A percentile compares a stretch with the other conserved stretches of the same genome.
Conservation (phyloP, 179 eudicot genomes). For the Spergularia azorica region DNA sequence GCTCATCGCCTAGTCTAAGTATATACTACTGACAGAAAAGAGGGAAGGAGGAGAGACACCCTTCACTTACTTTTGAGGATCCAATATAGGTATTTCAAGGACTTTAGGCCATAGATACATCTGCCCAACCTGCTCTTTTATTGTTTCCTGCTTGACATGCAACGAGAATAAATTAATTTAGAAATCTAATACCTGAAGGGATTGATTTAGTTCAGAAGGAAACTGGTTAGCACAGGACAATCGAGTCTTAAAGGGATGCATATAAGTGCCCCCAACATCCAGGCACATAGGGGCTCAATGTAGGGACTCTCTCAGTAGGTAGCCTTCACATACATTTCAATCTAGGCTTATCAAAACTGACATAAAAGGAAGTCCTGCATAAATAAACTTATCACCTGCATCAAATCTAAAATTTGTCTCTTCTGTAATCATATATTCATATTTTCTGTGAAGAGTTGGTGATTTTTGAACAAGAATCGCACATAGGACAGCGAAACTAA, state of each 20-base stretch:
- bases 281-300: too few relatives aligned
- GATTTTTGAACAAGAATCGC: not conserved
- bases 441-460: not conserved
- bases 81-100: conserved; percentile 45
- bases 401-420: too few relatives aligned
- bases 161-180: not conserved
- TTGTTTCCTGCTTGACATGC: conserved; percentile 40
- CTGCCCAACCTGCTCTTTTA: conserved; percentile 49
- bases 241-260: too few relatives aligned
- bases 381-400: too few relatives aligned
- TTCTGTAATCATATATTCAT: too few relatives aligned
- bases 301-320: too few relatives aligned
- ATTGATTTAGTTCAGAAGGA: not conserved
- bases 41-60: not conserved
- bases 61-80: conserved; percentile 37
- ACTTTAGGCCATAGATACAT: conserved; percentile 53
- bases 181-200: not conserved
- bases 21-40: too few relatives aligned
- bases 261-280: too few relatives aligned
- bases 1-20: not conserved
- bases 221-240: not conserved
- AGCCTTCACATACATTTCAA: too few relatives aligned
- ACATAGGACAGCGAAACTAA: not conserved
- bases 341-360: too few relatives aligned
- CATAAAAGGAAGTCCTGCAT: too few relatives aligned